Conservation (phyloP, 176 grass and related monocot genomes). For the Aechmea fasciata region DNA sequence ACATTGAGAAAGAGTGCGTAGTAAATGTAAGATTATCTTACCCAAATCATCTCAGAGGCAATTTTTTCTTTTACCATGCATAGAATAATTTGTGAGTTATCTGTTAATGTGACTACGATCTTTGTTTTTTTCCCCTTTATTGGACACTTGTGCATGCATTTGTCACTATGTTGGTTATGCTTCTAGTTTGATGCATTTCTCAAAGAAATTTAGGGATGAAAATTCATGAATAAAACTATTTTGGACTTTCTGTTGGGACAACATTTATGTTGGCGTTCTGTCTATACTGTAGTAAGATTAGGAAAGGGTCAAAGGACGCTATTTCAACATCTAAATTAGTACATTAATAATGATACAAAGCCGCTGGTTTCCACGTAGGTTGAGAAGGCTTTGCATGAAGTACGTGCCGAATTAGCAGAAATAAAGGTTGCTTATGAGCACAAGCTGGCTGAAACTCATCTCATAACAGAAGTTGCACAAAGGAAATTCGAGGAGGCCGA, state of each 20-base stretch:
- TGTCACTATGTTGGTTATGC: too few species aligned
- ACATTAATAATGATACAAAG: slow-evolving; percentile 10
- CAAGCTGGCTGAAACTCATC: slow-evolving; percentile 45
- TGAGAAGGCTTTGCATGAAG: slow-evolving; percentile 80
- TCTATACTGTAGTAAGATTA: background rate
- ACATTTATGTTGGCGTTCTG: too few species aligned
- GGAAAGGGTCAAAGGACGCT: background rate
- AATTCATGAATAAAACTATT: too few species aligned
- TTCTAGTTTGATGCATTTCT: too few species aligned
- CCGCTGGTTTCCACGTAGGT: slow-evolving; percentile 45
- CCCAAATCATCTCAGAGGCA: background rate
- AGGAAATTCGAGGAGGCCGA: slow-evolving; percentile 71
- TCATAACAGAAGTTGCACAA: slow-evolving; percentile 53
- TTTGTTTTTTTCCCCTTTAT: too few species aligned
- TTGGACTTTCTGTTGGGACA: too few species aligned
- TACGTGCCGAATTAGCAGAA: slow-evolving; percentile 66
- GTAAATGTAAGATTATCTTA: slow-evolving; percentile 44
- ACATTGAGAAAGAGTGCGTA: slow-evolving; percentile 72
- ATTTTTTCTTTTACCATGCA: background rate
- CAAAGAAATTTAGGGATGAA: too few species aligned
- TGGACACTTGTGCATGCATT: too few species aligned
- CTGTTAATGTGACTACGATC: too few species aligned
- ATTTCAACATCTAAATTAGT: background rate
- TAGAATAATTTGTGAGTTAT: background rate
- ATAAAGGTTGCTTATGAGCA: slow-evolving; percentile 66